phyloP scores from a whole-genome alignment of 352 stramenopile genomes.

The Phytophthora ohioensis region DNA sequence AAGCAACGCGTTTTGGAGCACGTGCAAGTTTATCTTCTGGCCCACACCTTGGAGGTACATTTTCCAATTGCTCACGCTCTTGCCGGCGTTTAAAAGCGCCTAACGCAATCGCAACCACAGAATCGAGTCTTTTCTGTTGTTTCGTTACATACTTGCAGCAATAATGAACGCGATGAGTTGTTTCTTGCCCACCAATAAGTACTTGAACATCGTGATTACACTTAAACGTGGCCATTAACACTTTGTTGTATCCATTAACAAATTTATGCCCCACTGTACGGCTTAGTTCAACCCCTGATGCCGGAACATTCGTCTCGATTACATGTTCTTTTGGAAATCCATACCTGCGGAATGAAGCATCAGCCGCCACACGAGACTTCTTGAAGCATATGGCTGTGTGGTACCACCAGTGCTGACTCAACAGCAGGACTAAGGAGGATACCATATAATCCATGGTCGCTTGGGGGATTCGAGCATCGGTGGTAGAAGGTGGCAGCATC shows the following conservation, averaged over 20 bases:
- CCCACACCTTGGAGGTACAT: background rate
- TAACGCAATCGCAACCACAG: background rate
- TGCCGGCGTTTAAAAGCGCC: background rate
- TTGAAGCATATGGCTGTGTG: constrained; percentile 2
- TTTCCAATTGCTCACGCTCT: background rate
- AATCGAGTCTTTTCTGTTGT: background rate
- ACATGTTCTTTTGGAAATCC: background rate
- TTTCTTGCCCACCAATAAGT: background rate
- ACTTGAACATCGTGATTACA: background rate
- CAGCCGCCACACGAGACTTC: background rate
- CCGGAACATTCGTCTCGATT: background rate
- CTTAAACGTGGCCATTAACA: background rate
- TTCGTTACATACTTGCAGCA: constrained; percentile 2
- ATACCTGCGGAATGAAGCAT: background rate
- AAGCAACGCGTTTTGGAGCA: constrained; percentile 4
- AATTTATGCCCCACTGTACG: background rate
- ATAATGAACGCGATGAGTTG: background rate
- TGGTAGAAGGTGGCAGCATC: background rate
- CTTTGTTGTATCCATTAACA: background rate
- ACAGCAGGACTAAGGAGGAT: background rate
- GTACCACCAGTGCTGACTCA: constrained; percentile 6
- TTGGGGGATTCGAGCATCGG: background rate
- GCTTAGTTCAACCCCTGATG: background rate
- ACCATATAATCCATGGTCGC: background rate
- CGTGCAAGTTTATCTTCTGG: background rate